Evolutionary conservation across 805 yeast species (phyloP).

Genomic region (Danielozyma ontarioensis): DNA sequence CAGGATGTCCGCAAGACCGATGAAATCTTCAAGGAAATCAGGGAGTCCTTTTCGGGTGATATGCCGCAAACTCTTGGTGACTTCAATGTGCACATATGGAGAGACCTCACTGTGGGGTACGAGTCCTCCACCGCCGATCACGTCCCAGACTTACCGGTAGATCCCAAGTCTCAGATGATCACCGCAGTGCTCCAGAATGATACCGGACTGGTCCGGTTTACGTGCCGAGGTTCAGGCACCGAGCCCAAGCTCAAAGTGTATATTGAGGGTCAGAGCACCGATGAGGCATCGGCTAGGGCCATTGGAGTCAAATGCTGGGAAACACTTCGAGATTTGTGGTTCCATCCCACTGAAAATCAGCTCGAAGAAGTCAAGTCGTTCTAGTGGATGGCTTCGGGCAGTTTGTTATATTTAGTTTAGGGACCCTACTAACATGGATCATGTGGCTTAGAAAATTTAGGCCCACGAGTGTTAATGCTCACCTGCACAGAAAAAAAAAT

Average conservation of each 20-base stretch:
- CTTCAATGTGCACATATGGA: conserved; percentile 58
- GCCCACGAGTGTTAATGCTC: too few relatives aligned
- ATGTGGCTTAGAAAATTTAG: too few relatives aligned
- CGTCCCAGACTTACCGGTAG: conserved; percentile 64
- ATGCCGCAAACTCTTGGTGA: conserved; percentile 51
- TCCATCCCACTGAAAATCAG: conserved; percentile 48
- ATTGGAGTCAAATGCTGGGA: conserved; percentile 69
- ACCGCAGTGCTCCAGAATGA: conserved; percentile 46
- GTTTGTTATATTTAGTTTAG: too few relatives aligned
- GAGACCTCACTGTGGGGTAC: conserved; percentile 80
- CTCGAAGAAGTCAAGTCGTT: conserved; percentile 31
- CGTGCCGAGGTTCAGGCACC: conserved; percentile 93
- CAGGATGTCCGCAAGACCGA: conserved; percentile 48
- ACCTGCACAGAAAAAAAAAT: too few relatives aligned
- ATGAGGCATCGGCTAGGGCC: conserved; percentile 40
- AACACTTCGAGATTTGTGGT: conserved; percentile 56
- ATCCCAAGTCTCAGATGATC: conserved; percentile 79
- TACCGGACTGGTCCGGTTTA: conserved; percentile 50
- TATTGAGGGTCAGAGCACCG: conserved; percentile 63
- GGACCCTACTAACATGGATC: too few relatives aligned
- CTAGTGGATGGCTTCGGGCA: too few relatives aligned
- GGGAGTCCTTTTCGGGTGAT: conserved; percentile 23
- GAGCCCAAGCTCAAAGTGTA: conserved; percentile 93
- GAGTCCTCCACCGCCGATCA: conserved; percentile 62
- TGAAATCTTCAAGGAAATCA: conserved; percentile 50